phyloP scores from a whole-genome alignment of 805 yeast species.

The Cyberlindnera lachancei region DNA sequence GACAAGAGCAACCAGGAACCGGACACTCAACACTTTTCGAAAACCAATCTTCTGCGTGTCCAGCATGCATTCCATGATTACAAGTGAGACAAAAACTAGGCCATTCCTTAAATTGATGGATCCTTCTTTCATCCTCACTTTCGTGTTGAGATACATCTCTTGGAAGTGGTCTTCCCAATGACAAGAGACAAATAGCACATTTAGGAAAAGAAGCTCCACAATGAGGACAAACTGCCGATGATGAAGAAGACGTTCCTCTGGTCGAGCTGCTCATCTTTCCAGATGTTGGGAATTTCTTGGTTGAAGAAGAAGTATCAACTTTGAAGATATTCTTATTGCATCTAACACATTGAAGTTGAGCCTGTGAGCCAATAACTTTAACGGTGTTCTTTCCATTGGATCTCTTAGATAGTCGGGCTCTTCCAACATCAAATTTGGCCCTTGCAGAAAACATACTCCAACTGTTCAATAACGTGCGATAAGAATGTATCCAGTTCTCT shows the following conservation, averaged over 20 bases:
- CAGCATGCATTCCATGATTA: conserved; percentile 91
- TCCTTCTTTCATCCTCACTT: conserved; percentile 12
- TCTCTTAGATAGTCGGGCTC: conserved; percentile 61
- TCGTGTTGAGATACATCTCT: conserved; percentile 12
- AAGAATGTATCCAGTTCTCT: conserved; percentile 70
- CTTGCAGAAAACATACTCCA: conserved; percentile 75
- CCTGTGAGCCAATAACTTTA: conserved; percentile 59
- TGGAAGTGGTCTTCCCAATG: conserved; percentile 65
- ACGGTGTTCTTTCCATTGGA: conserved; percentile 28
- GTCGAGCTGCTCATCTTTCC: too few species aligned
- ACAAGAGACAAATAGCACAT: conserved; percentile 80
- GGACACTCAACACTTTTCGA: conserved; percentile 83
- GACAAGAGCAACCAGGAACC: conserved; percentile 86
- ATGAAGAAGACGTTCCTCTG: conserved; percentile 4
- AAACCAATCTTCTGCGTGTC: conserved; percentile 96
- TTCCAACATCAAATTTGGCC: conserved; percentile 78
- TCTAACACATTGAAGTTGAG: conserved; percentile 69
- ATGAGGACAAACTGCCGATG: conserved; percentile 51
- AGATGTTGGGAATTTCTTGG: conserved; percentile 8
- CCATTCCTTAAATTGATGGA: conserved; percentile 57
- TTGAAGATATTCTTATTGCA: conserved; percentile 70
- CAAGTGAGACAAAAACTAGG: conserved; percentile 87
- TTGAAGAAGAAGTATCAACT: too few species aligned
- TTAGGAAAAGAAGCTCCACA: conserved; percentile 86
- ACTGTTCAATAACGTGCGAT: conserved; percentile 61